Evolutionary conservation across 768 basidiomycete genomes (phyloP).

Genomic region (Amanita molliuscula): DNA sequence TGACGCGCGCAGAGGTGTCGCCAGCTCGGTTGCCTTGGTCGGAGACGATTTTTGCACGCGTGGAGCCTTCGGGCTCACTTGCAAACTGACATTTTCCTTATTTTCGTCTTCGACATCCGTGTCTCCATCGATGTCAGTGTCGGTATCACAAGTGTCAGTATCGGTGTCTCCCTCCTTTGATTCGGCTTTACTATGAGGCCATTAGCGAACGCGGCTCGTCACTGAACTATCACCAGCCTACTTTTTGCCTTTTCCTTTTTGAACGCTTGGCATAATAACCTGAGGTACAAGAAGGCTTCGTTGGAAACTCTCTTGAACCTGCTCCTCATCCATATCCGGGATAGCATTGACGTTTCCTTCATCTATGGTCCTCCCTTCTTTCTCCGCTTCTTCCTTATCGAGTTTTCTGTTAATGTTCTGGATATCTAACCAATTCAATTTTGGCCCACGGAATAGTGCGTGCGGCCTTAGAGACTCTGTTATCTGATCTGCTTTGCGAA

Average conservation of each 20-base stretch:
- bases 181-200: background rate
- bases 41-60: background rate
- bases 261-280: conserved; percentile 2
- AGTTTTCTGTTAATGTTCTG: background rate
- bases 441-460: background rate
- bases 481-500: background rate
- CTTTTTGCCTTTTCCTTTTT: background rate
- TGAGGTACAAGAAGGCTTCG: conserved; percentile 4
- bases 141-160: background rate
- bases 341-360: background rate
- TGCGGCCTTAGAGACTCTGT: background rate
- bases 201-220: background rate
- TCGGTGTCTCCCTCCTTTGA: background rate
- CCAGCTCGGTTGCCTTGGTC: background rate
- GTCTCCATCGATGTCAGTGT: conserved; percentile 1
- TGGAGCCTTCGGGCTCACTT: background rate
- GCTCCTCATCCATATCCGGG: background rate
- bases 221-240: background rate
- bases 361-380: background rate
- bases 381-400: background rate
- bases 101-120: conserved; percentile 2
- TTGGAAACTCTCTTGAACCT: background rate
- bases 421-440: conserved; percentile 1
- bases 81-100: background rate
- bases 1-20: background rate